Base-by-base conservation (phyloP, 1,284 basidiomycete species). In the Caloboletus inedulis region DNA sequence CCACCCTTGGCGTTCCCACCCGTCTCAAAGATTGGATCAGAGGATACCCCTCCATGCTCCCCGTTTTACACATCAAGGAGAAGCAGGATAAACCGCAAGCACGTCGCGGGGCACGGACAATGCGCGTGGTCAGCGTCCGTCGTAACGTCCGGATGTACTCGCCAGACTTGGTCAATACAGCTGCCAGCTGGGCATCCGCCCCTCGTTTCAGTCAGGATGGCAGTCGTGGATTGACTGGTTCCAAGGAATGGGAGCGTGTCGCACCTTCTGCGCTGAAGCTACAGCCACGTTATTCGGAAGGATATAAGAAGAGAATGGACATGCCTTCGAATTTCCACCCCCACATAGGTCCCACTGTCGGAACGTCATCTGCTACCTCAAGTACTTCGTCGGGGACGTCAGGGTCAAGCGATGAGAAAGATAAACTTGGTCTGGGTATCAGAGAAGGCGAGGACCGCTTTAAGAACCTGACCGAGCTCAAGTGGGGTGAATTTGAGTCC, bases 401-500 rank as follows among this genome's bases (percentile, higher is more conserved):
- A 18, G 58, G 68, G 2, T 57, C 74, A 53, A 70, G 59, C 56
- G 68, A 63, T 21, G 57, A 55, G 29, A 69, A 53, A 21, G 60
- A 63, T 23, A 60, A 56, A 13, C 52, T 40, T 6, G 64, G 63
- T 59, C 62, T 53, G 43, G 72, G 55, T 37, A 68, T 70, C 60
- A 47, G 72, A 23, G 62, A 69, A 25, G 77, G 77, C 8, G 84
- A 85, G 52, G 85, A 86, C 54, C 74, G 82, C n/a, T 94, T 87
- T 70, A 77, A 83, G 51, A 90, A 81, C 54, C 65, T 94, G 59
- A 89, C 90, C 0, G 90, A 94, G 56, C 74, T 92, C 58, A 89
- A 85, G 65, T 95, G 92, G 92, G 89, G 89, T 12, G 84, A 89
- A 65, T 95, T 95, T 62, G 90, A 93, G 74, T 74, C 79, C 36